A percentile compares a stretch with the other conserved stretches of the same genome.
Evolutionary conservation across 106 monocot genomes (phyloP).

Genomic region (Apostasia shenzhenica): DNA sequence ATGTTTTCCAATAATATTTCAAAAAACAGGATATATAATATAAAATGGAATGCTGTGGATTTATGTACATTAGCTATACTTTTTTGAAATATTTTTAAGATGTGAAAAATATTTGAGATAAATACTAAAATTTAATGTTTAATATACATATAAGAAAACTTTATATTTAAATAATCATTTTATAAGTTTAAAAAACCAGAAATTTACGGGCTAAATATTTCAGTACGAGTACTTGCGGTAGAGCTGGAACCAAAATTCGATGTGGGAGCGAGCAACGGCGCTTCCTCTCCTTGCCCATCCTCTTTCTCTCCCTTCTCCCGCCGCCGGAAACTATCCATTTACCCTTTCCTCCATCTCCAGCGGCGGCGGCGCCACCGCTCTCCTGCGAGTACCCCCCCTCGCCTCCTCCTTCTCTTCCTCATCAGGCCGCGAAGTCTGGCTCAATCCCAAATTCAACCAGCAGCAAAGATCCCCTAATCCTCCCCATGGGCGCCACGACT

Average conservation of each 20-base stretch:
- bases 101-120: no score
- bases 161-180: no score
- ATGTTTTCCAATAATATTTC: no score
- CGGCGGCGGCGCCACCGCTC: background rate
- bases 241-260: background rate
- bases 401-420: background rate
- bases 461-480: background rate
- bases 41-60: no score
- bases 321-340: background rate
- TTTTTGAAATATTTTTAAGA: no score
- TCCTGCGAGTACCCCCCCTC: background rate
- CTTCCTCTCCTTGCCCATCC: background rate
- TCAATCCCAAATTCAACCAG: conserved; percentile 8
- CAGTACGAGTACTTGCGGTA: no score
- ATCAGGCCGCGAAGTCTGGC: conserved; percentile 8
- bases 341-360: background rate
- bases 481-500: conserved; percentile 5
- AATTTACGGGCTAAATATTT: no score
- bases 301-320: background rate
- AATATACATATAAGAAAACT: no score
- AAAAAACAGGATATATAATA: no score
- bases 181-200: no score
- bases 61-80: no score
- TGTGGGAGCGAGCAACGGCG: background rate
- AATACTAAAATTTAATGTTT: no score